Conservation (phyloP, 441 rosid species). For the Flueggea neowawraea region DNA sequence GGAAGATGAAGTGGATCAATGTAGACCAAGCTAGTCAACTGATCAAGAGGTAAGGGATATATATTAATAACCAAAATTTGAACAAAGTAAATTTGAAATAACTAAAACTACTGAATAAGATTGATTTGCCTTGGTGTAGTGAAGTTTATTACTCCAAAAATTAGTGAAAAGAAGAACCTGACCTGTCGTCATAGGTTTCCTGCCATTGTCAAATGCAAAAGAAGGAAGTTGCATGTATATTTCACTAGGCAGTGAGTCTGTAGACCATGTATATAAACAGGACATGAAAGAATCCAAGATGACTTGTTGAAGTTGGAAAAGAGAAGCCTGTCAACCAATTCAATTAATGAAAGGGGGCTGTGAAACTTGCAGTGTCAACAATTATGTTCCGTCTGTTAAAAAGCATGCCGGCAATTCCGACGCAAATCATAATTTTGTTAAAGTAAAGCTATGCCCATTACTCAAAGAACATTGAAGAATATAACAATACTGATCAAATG, state of each 20-base stretch:
- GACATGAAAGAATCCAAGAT: constrained; percentile 31
- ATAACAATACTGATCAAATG: background rate
- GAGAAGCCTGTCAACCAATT: background rate
- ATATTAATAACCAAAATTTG: background rate
- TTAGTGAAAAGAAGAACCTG: background rate
- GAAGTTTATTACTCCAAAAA: too few species aligned
- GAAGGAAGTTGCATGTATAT: background rate
- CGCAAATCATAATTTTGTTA: constrained; percentile 17
- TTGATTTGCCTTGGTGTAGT: too few species aligned
- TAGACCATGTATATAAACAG: background rate
- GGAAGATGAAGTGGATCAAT: too few species aligned
- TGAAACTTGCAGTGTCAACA: constrained; percentile 3
- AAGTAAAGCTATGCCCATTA: constrained; percentile 17
- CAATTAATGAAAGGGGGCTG: background rate
- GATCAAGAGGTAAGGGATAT: too few species aligned
- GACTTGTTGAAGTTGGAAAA: constrained; percentile 29
- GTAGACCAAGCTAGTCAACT: too few species aligned
- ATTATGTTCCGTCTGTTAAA: background rate
- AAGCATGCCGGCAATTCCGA: background rate
- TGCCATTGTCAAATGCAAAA: background rate
- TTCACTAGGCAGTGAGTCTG: background rate
- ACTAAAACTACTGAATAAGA: too few species aligned
- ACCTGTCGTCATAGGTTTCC: too few species aligned
- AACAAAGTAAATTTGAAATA: background rate
- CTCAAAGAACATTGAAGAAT: constrained; percentile 27